Evolutionary conservation across 768 basidiomycete species (phyloP), one percentile per base, ranked within the genome.

Genomic region (Amylocystis lapponica): DNA sequence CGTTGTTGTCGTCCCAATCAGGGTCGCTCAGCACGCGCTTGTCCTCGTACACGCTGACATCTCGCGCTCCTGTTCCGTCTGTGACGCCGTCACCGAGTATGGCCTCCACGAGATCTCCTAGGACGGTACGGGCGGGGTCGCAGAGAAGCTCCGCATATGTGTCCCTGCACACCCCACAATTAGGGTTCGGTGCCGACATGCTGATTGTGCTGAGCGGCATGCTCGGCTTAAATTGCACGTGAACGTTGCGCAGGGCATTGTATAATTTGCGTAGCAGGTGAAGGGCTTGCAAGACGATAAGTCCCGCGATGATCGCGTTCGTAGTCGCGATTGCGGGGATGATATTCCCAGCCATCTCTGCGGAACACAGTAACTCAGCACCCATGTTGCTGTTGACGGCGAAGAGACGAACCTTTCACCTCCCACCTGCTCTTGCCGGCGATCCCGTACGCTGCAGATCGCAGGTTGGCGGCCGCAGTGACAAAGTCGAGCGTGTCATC

Each of bases 261-360:
- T 83, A 78, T 11, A 73, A 76, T 52, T 74, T 77, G 27, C 79
- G 82, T 27, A 98, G 71, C 32, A 96, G 71, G 45, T 92, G 85
- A 17, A 97, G 67, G 0, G 93, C 87, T 61, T 97, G 94, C 34
- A 97, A 74, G 19, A 98, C 93, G 58, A 98, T 92, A 29, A 95
- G 70, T 0, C 95, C 96, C 0, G 96, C 86, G 52, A 98, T 81
- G 62, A 99, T 89, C 9, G 96, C 96, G 61, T 99, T 99, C 19
- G 96, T 99, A 3, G 96, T 99, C 4, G 96, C 96, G 55, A 99
- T 98, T 1, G 96, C 96, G 5, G 96, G 96, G 50, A 98, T 99
- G 56, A 99, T 98, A 64, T 99, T 99, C 9, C 96, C 96, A 0
- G 96, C 96, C 90, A 97, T 98, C 65, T 97, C 94, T 95, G 61